A percentile compares a stretch with the other conserved stretches of the same genome.
Conservation (phyloP, 129 eudicot genomes). For the Chrysanthemum makinoi region DNA sequence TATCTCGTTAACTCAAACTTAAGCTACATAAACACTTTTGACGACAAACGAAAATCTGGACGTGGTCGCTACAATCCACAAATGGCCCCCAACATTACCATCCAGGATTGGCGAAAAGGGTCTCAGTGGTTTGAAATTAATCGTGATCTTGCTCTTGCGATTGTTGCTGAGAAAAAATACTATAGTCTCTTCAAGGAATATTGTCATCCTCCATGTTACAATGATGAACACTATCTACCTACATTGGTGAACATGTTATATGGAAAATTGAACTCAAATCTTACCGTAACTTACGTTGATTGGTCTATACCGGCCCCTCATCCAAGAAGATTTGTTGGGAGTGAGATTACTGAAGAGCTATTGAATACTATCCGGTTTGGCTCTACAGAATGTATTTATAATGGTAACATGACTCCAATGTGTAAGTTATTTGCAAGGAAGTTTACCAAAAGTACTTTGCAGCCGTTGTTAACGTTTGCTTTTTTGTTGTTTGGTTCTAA, state of each 20-base stretch:
- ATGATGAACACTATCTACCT: conserved; percentile 42
- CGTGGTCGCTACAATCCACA: conserved; percentile 42
- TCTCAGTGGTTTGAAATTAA: conserved; percentile 21
- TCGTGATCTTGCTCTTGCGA: conserved; percentile 39
- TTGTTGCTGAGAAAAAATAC: conserved; percentile 26
- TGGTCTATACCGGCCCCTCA: conserved; percentile 38
- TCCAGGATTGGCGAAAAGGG: conserved; percentile 33
- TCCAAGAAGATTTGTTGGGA: conserved; percentile 29
- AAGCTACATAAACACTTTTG: conserved; percentile 35
- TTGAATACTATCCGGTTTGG: conserved; percentile 31
- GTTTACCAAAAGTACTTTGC: conserved; percentile 30
- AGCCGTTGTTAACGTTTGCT: conserved; percentile 33
- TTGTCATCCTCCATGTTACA: conserved; percentile 41
- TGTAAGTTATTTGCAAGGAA: conserved; percentile 42
- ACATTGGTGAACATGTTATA: conserved; percentile 36
- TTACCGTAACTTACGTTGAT: conserved; percentile 26
- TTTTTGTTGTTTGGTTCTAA: conserved; percentile 23
- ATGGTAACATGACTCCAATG: conserved; percentile 20
- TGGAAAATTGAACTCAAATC: conserved; percentile 30
- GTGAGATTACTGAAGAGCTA: conserved; percentile 30
- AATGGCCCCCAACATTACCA: conserved; percentile 33
- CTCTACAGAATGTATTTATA: conserved; percentile 28
- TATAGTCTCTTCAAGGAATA: conserved; percentile 31
- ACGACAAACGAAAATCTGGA: conserved; percentile 29
- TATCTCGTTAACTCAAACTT: conserved; percentile 31